Base-by-base conservation (phyloP, 176 grass and related monocot genomes). In the Ananas comosus region DNA sequence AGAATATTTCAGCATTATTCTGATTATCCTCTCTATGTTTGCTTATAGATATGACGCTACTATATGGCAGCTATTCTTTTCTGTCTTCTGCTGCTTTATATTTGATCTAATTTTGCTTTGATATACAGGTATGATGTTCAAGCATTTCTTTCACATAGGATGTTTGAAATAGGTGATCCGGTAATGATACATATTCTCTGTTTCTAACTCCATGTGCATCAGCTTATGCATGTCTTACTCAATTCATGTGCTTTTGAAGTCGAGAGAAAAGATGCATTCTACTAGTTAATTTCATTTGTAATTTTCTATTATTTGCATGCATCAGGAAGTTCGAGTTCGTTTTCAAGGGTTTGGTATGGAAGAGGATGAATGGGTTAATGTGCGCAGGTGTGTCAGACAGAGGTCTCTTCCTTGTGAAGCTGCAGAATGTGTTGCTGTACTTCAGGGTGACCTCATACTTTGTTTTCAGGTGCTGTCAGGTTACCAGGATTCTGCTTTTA, bases 341-440 rank as follows among this genome's bases (percentile, higher is more conserved):
- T 92, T 92, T 77, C 67, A 85, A 67, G 89, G 89, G 74, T 92
- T 92, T 79, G 85, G 89, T 52, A 77, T 83, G 0, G 89, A 92
- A 72, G 89, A 92, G 42, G 89, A 92, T 80, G 89, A 92, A 80
- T 92, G 89, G 89, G 80, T 92, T 68, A 88, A 88, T 67, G 89
- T 92, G 70, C 82, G 85, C 51, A 85, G 82, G 81, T 88, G 82
- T 88, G 89, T 92, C 64, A 78, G 85, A 13, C 85, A 85, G 48
- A 81, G 85, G 29, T 92, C 89, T 67, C 89, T 92, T 80, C 89
- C 89, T 57, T 92, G 89, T 28, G 89, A 88, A 77, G 71, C 85
- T 22, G 79, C 82, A 51, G 89, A 92, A 85, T 92, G 89, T 68
- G 77, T 85, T 76, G 89, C 85, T 6, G 89, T 92, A 50, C 85